Evolutionary conservation across 2,329 filamentous ascomycete genomes (phyloP).

Genomic region (Colletotrichum nymphaeae): DNA sequence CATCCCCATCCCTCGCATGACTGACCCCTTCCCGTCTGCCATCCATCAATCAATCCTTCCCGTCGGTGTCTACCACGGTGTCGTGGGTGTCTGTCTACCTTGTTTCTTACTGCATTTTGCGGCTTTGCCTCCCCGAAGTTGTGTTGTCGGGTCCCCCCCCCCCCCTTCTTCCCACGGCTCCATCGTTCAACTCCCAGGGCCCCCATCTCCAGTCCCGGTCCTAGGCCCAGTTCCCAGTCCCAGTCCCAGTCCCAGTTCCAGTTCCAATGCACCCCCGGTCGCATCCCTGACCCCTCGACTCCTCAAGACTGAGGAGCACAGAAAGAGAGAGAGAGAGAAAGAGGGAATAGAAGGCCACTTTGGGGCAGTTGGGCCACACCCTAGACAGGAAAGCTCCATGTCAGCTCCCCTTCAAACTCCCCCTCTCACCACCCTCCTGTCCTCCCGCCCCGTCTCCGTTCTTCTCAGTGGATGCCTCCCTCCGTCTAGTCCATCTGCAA

Average conservation of each 20-base stretch:
- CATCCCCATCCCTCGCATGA: not conserved
- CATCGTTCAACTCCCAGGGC: conserved; percentile 16
- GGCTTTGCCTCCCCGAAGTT: too few species aligned
- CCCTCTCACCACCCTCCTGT: not conserved
- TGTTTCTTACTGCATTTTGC: too few species aligned
- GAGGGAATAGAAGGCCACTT: not conserved
- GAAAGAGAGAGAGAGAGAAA: too few species aligned
- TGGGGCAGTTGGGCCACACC: not conserved
- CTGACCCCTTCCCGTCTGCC: conserved; percentile 12
- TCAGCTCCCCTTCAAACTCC: conserved; percentile 22
- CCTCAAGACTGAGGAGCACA: too few species aligned
- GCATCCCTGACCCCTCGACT: conserved; percentile 2
- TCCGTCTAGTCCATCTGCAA: not conserved
- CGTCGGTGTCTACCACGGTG: conserved; percentile 5
- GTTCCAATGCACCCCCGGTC: conserved; percentile 15
- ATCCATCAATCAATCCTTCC: conserved; percentile 15
- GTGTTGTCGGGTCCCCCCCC: too few species aligned
- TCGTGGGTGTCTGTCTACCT: not conserved
- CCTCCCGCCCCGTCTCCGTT: not conserved
- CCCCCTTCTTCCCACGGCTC: conserved; percentile 10
- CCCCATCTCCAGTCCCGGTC: conserved; percentile 8
- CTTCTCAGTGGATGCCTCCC: conserved; percentile 11
- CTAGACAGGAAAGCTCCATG: conserved; percentile 14
- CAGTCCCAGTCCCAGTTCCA: not conserved
- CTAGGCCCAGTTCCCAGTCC: not conserved